Conservation (phyloP, 139 green algal species). For the Diplosphaera chodatii region DNA sequence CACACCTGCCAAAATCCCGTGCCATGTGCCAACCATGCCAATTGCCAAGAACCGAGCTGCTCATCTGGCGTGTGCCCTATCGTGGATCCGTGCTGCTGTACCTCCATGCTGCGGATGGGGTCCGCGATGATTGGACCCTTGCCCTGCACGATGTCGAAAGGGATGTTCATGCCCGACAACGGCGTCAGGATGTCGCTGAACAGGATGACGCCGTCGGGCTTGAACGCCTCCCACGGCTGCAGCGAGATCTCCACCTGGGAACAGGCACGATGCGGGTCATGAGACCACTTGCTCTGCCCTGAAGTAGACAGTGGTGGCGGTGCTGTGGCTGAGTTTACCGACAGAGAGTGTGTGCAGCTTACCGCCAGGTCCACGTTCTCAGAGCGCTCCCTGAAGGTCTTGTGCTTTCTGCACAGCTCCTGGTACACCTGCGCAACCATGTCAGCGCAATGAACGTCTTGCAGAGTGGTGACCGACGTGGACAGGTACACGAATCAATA, state of each 20-base stretch:
- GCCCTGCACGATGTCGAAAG: conserved; percentile 81
- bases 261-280: no score
- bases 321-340: no score
- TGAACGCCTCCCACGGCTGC: conserved; percentile 89
- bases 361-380: conserved; percentile 86
- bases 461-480: background rate
- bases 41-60: no score
- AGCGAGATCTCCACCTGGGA: conserved; percentile 82
- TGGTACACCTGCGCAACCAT: conserved; percentile 68
- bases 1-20: no score
- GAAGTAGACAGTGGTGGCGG: no score
- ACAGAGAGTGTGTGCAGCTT: no score
- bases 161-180: conserved; percentile 92
- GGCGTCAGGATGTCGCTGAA: conserved; percentile 94
- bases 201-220: conserved; percentile 91
- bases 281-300: no score
- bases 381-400: conserved; percentile 85
- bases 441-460: background rate
- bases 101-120: conserved; percentile 85
- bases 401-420: conserved; percentile 87
- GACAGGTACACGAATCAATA: background rate
- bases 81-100: conserved; percentile 11
- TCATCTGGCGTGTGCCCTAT: background rate
- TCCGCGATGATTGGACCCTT: conserved; percentile 83
- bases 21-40: no score